Conservation (phyloP, 345 rosid genomes). For the Aquilaria yunnanensis region DNA sequence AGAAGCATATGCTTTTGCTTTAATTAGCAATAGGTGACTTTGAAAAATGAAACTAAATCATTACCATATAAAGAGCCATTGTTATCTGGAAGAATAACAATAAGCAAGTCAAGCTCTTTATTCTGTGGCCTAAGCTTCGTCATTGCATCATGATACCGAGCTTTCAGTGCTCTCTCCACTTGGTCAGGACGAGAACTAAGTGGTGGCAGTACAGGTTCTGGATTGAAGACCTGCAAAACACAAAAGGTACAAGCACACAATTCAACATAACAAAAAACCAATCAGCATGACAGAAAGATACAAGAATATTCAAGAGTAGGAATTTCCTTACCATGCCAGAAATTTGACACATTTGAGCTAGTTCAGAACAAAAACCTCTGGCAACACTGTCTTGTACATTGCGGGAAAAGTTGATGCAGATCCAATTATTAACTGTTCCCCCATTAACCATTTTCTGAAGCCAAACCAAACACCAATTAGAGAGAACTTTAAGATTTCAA, state of each 20-base stretch:
- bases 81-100: constrained; percentile 91
- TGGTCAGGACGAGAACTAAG: constrained; percentile 81
- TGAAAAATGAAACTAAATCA: too few species aligned
- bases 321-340: constrained; percentile 82
- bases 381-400: constrained; percentile 71
- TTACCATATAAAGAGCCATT: constrained; percentile 97
- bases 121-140: constrained; percentile 48
- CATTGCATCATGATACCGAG: constrained; percentile 83
- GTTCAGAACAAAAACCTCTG: constrained; percentile 75
- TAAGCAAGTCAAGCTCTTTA: constrained; percentile 89
- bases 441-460: constrained; percentile 99
- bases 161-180: constrained; percentile 74
- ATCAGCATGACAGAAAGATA: constrained; percentile 6
- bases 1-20: not conserved
- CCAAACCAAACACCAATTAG: constrained; percentile 1
- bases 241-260: constrained; percentile 1
- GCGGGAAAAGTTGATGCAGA: constrained; percentile 89
- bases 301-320: not conserved
- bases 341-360: constrained; percentile 83
- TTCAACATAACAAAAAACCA: not conserved
- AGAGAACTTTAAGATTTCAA: not conserved
- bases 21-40: too few species aligned
- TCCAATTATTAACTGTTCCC: constrained; percentile 83
- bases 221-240: constrained; percentile 54
- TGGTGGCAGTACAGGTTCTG: constrained; percentile 70